phyloP scores from a whole-genome alignment of 2,329 filamentous ascomycete genomes.

The Phoma sp. region DNA sequence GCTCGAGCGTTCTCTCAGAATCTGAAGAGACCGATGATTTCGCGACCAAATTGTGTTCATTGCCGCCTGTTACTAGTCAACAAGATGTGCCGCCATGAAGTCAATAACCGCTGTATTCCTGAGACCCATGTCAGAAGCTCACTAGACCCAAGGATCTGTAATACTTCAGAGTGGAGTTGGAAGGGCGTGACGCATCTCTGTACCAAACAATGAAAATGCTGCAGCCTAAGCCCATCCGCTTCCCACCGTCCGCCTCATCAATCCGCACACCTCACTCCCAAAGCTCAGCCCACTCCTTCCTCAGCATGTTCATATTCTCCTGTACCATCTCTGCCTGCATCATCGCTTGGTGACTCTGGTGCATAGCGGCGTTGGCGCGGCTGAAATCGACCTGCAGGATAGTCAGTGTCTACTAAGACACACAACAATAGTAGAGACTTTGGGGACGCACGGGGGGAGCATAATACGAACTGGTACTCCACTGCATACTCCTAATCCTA shows the following conservation, averaged over 20 bases:
- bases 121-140: too few species aligned
- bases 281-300: conserved; percentile 21
- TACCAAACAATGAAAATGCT: background rate
- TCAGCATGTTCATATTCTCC: conserved; percentile 20
- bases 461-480: background rate
- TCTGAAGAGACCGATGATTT: too few species aligned
- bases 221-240: background rate
- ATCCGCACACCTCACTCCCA: background rate
- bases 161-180: too few species aligned
- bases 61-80: too few species aligned
- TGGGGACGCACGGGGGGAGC: background rate
- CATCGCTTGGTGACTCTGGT: conserved; percentile 14
- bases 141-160: too few species aligned
- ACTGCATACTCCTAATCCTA: background rate
- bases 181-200: too few species aligned
- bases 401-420: background rate
- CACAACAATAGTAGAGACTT: too few species aligned
- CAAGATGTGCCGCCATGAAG: too few species aligned
- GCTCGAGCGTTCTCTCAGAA: too few species aligned
- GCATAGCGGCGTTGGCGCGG: conserved; percentile 17
- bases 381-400: conserved; percentile 16
- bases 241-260: background rate
- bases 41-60: too few species aligned
- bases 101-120: too few species aligned
- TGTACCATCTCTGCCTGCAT: conserved; percentile 22